Base-by-base conservation (phyloP, 179 eudicot genomes). In the Nepenthes alata region DNA sequence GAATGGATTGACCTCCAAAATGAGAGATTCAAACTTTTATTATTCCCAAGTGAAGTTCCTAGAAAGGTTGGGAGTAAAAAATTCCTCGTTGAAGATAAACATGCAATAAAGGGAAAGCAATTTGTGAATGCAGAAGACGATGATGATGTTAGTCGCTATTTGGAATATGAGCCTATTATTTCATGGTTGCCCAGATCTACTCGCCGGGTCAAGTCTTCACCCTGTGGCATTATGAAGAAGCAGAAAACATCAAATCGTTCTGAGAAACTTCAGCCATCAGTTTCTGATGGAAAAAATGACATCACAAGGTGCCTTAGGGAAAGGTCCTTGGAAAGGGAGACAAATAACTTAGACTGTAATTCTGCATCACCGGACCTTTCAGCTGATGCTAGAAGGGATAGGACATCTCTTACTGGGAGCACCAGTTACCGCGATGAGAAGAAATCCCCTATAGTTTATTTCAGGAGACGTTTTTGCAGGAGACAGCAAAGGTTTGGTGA, bases 151-250 rank as follows among this genome's bases (percentile, higher is more conserved):
- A 76, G 68, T 36, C 77, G 66, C 60, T 58, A 36, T 71, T 70
- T 74, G 75, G 98, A 93, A 37, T 85, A 95, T 25, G 96, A 85
- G 73, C 97, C 97, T 56, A 83, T 89, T 55, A 85, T 81, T 63
- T 85, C 89, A 55, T 94, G 97, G 97, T 63, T 90, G 77, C 75
- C 81, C 47, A 90, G 45, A 41, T 41, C 45, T 41, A 41, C 45
- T 41, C 6, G 45, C 8, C 45, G 45, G 45, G 45, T 41, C 6
- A 41, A 41, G 8, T 41, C 45, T 41, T 41, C 45, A 4, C 45
- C 45, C 8, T 41, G 45, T 41, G 45, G 45, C 5, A 41, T 41
- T 41, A 4, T 41, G 45, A 41, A 87, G 70, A 83, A 75, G 65
- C 81, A 67, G 58, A 79, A 70, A 66, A 67, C 78, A 36, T 63